Base-by-base conservation (phyloP, 306 rosid genomes). In the Inga leiocalycina region DNA sequence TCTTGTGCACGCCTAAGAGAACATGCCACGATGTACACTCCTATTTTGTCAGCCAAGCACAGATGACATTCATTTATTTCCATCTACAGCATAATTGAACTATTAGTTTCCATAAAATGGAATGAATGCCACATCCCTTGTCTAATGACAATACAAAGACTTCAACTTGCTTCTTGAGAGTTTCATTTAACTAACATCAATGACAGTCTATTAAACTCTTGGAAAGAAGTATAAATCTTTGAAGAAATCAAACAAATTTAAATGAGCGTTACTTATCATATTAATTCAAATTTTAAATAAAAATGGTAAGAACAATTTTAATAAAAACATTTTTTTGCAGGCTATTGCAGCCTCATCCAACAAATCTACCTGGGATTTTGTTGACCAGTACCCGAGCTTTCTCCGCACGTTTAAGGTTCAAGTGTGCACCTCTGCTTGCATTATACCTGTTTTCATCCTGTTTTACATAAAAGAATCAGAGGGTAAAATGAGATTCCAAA, bases 381-480 rank as follows among this genome's bases (percentile, higher is more conserved):
- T 94, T 97, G 80, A 97, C 99, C 85, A 97, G 81, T 86, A 97
- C 88, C 78, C 99, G 91, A 67, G 99, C 98, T 85, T 91, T 97
- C 88, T 97, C 99, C 16, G 99, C 99, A 76, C 99, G 97, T 83
- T 97, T 97, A 82, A 97, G 97, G 90, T 92, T 97, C 80, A 97
- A 82, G 88, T 97, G 99, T n/a, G 99, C 99, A 69, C 99, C 99
- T 87, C 99, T 90, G 86, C 99, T 97, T 45, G 97, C 97, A 88
- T 97, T 97, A 22, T 97, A 97, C 89, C 99, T 97, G 90, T 97
- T 97, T n/a, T 97, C 97, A 79, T 97, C 99, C 99, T 97, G 94
- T 87, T 88, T 87, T 61, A 74, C 82, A 88, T 64, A 67, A 67
- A 35, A 83, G 22, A 22, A 81, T 80, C 64, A 57, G 68, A 52